Evolutionary conservation across 148 eudicot genomes (phyloP), one percentile per base, ranked within the genome.

Genomic region (Gaultheria prostrata): DNA sequence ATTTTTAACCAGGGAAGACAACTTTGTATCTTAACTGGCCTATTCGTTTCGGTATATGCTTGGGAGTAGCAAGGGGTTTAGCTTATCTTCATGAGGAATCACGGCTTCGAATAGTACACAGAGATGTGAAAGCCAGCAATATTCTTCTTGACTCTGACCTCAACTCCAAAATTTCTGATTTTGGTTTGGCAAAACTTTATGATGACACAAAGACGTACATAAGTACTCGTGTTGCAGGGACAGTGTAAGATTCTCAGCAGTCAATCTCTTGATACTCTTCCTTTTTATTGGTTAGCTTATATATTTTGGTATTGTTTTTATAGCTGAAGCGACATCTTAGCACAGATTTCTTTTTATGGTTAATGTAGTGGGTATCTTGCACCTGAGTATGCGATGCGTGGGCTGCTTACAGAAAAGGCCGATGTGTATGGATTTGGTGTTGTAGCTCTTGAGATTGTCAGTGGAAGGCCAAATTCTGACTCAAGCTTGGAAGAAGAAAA

Each of bases 301-400:
- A 69, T 77, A 24, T 30, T n/a, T 21, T 33, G 46, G 10, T 72
- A 28, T 70, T 79, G 51, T 77, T 67, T 20, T 67, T 6, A 7
- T 32, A 30, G 50, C 6, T 83, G 51, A 32, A 82, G 28, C 26
- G 14, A 9, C 72, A 6, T 20, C 32, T 13, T 94, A 72, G n/a
- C 13, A 14, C 15, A 3, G 20, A 6, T 53, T 9, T 6, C 53
- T 53, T 75, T 5, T 83, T 26, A 71, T 79, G 72, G 79, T 53
- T 57, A 6, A 7, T 89, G 53, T 67, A 95, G 98, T 84, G 98
- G 98, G 49, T 95, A 94, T 86, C 95, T 95, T 85, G 98, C 98
- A n/a, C 98, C 96, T 10, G 98, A 95, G 83, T 95, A 95, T 76
- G 98, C 98, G 17, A 85, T 95, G 95, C 92, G 95, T 72, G 99